phyloP scores from a whole-genome alignment of 2,329 filamentous ascomycete genomes.

The Ilyonectria destructans region DNA sequence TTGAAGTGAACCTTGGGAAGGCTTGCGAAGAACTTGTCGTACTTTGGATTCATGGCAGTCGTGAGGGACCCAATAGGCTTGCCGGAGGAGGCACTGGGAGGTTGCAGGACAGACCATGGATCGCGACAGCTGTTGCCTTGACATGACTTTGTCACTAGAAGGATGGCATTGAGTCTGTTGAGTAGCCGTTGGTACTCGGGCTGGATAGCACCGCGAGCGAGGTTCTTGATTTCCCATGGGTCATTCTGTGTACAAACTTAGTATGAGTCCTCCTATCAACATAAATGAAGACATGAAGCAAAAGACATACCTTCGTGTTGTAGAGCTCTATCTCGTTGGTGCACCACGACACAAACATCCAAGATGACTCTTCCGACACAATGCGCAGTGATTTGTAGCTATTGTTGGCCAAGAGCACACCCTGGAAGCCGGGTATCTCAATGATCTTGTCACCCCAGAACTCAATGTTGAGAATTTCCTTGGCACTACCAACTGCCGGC shows the following conservation, averaged over 20 bases:
- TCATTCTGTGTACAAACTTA: background rate
- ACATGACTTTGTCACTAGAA: conserved; percentile 19
- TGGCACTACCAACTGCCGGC: conserved; percentile 27
- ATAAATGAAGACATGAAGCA: background rate
- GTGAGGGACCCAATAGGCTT: background rate
- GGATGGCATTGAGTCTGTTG: conserved; percentile 1
- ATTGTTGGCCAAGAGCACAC: conserved; percentile 34
- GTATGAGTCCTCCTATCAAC: conserved; percentile 12
- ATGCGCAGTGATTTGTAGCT: conserved; percentile 51
- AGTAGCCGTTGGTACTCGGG: background rate
- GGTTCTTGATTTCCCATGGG: background rate
- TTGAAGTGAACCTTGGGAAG: too few relatives aligned
- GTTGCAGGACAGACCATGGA: conserved; percentile 8
- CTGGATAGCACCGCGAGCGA: background rate
- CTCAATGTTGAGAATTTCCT: conserved; percentile 22
- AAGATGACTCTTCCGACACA: conserved; percentile 43
- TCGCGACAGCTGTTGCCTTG: conserved; percentile 1
- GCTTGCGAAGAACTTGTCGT: too few relatives aligned
- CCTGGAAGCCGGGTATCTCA: conserved; percentile 34
- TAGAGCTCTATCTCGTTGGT: conserved; percentile 53
- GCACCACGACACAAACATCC: conserved; percentile 51
- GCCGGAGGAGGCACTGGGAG: background rate
- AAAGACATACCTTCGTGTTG: conserved; percentile 39
- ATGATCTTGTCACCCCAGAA: conserved; percentile 41
- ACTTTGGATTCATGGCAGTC: background rate